phyloP scores from a whole-genome alignment of 257 asterid genomes.

The Nicotiana obtusifolia region DNA sequence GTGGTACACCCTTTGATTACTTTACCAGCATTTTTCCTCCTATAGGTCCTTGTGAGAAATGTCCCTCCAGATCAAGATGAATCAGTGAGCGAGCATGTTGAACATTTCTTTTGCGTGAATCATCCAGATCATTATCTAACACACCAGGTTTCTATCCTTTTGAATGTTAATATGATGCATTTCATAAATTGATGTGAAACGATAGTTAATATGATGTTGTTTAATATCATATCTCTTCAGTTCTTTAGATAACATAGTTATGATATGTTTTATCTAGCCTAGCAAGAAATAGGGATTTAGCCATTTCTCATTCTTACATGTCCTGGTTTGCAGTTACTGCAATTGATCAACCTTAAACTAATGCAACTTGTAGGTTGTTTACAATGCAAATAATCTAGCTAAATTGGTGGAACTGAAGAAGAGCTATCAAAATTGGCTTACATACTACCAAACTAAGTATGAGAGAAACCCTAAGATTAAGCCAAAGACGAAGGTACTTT shows the following conservation, averaged over 20 bases:
- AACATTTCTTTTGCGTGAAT: constrained; percentile 90
- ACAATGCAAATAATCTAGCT: constrained; percentile 62
- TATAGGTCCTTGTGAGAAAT: constrained; percentile 88
- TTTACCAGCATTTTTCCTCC: not conserved
- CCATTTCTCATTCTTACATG: not conserved
- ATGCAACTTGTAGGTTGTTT: constrained; percentile 45
- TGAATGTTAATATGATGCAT: not conserved
- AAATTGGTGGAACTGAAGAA: constrained; percentile 57
- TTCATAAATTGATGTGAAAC: not conserved
- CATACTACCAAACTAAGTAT: constrained; percentile 63
- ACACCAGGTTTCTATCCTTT: constrained; percentile 47
- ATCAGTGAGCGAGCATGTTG: constrained; percentile 86
- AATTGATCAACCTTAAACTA: not conserved
- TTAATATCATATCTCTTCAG: not conserved
- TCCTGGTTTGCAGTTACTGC: constrained; percentile 5
- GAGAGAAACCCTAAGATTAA: constrained; percentile 59
- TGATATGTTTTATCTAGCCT: not conserved
- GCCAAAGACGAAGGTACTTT: constrained; percentile 61
- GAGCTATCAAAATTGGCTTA: constrained; percentile 57
- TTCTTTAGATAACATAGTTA: constrained; percentile 1
- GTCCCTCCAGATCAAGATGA: constrained; percentile 93
- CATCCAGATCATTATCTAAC: constrained; percentile 78
- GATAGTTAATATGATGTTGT: not conserved
- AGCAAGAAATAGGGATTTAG: not conserved
- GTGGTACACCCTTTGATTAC: not conserved